Base-by-base conservation (phyloP, 2,329 filamentous ascomycete species). In the Ramularia endophylla region DNA sequence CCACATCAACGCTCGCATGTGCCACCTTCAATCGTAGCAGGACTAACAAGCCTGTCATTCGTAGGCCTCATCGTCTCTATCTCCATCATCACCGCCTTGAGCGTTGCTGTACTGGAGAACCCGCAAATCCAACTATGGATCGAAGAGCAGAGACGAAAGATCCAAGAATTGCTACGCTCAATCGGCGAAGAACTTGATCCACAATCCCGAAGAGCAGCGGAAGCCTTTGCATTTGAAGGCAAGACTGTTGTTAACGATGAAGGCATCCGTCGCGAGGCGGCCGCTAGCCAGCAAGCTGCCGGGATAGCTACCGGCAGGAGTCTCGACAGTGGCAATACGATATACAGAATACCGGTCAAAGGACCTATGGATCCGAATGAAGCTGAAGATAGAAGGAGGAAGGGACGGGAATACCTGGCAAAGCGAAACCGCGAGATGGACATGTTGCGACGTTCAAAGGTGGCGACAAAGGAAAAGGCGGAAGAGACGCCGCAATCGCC, bases 101-200 rank as follows among this genome's bases (percentile, higher is more conserved):
- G 77, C 9, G 71, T 81, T 37, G 78, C 78, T 38, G 72, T 80
- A 33, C 80, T 81, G 60, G 75, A 82, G 58, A 80, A 74, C 29
- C 78, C 78, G 1, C 73, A 81, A 56, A 69, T 82, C 44, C 70
- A 76, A 59, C 68, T 72, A 70, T 82, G 78, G 78, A 63, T 82
- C 39, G 70, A 78, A 42, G 70, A 74, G 41, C 77, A 75, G 41
- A 74, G 78, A 33, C 75, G 75, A 42, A 80, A 77, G 60, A 72
- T 82, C 47, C 76, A 75, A 15, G 60, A 78, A 44, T 72, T 77
- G 11, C 60, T 82, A 22, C 72, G 80, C 53, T 72, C 69, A 27
- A 67, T 81, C 8, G 77, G 77, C 36, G 75, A 81, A 57, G 77
- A 80, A 38, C 70, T 81, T 27, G 70, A 77, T 38, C 72, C 73